Evolutionary conservation across 768 basidiomycete genomes (phyloP), one percentile per base, ranked within the genome.

Genomic region (Tricholoma flavovirens): DNA sequence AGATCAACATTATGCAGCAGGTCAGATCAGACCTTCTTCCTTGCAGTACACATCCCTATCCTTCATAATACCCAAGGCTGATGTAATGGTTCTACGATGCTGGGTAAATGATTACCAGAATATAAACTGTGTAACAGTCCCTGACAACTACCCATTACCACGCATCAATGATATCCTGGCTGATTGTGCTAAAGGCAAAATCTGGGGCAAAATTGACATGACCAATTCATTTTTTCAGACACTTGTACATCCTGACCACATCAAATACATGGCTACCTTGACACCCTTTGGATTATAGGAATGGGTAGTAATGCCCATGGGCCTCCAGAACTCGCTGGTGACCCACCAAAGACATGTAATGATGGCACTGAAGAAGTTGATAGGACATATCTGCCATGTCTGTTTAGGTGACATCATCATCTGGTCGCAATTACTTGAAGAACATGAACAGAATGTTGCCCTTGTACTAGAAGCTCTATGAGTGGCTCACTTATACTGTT

Each of bases 401-500:
- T 79, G 79, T 57, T 62, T 79, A 0, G 75, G 79, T 53, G 71
- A 79, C 51, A 75, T 79, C 38, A 63, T 80, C 14, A 76, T 79
- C 21, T 79, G 73, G 72, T 80, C 75, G 0, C 10, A 75, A 0
- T 0, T 0, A 24, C 1, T 62, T n/a, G n/a, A n/a, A n/a, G n/a
- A n/a, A n/a, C n/a, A n/a, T n/a, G n/a, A n/a, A n/a, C n/a, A n/a
- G n/a, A n/a, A n/a, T n/a, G n/a, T n/a, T n/a, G n/a, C n/a, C n/a
- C n/a, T n/a, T n/a, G n/a, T n/a, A n/a, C n/a, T n/a, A n/a, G n/a
- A n/a, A n/a, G n/a, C n/a, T n/a, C n/a, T n/a, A n/a, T n/a, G n/a
- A n/a, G n/a, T n/a, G n/a, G n/a, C n/a, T n/a, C n/a, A n/a, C n/a
- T n/a, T n/a, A n/a, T n/a, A n/a, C n/a, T n/a, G n/a, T n/a, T n/a